Evolutionary conservation across 1,139 yeast genomes (phyloP), one percentile per base, ranked within the genome.

Genomic region (Eremothecium sinecaudum): DNA sequence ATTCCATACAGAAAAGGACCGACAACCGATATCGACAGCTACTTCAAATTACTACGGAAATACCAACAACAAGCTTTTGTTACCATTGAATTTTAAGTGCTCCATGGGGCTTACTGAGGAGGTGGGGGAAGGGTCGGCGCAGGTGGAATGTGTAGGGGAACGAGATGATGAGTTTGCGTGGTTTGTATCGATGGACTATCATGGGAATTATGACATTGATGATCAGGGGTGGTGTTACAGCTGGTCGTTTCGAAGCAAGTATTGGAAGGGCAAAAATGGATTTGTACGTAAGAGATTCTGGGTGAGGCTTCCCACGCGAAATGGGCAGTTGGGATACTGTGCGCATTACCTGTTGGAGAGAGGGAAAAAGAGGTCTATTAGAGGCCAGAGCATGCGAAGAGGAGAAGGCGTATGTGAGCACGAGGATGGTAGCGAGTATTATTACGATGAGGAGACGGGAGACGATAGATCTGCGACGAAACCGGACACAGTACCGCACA

Each of bases 211-310:
- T 42, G 71, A 60, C 37, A 71, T 71, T 14, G 87, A 78, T 48
- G 83, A 77, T 42, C 76, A 75, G 47, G 87, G 87, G 2, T 79
- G 86, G 86, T 56, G 67, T 13, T 79, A 79, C 49, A 67, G 79
- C 24, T 58, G 63, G 43, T 41, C 65, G 20, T 77, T 76, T 46
- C 58, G 60, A 5, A 64, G 70, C 33, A 50, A 48, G 5, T 55
- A 63, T 34, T 79, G 87, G 87, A 69, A 70, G 47, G 82, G 82
- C 2, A 65, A 64, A 34, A 72, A 70, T 31, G 64, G 68, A 26
- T 60, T 72, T 46, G 75, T 77, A 1, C 53, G 87, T 39, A 56
- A 80, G 39, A 53, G 86, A 32, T 55, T 75, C 1, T 78, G 84
- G 84, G 62, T 75, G 6, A 55, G 81, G 34, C 47, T 64, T 46